Evolutionary conservation across 2,329 filamentous ascomycete species (phyloP).

Genomic region (Lecanoromycetidae sp.): DNA sequence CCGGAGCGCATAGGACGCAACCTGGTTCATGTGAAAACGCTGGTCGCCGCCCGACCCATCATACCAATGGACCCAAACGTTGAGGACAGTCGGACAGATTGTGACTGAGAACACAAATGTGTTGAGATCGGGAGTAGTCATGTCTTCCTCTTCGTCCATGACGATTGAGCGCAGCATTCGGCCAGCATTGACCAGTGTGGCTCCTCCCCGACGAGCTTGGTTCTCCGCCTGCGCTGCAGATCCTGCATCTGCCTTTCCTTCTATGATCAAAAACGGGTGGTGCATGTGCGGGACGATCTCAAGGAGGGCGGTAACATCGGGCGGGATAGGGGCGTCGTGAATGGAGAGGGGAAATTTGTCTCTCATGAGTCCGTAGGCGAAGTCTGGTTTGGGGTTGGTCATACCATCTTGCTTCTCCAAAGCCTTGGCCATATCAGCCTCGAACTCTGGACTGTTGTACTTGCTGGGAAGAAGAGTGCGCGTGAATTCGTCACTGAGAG

Average conservation of each 20-base stretch:
- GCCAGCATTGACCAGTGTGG: not conserved
- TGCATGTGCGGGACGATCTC: not conserved
- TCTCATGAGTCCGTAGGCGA: not conserved
- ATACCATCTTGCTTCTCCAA: conserved; percentile 3
- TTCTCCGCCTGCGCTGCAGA: conserved; percentile 3
- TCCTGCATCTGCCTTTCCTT: conserved; percentile 5
- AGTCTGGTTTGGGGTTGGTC: conserved; percentile 9
- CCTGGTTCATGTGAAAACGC: conserved; percentile 4
- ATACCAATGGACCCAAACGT: conserved; percentile 7
- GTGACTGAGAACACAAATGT: conserved; percentile 18
- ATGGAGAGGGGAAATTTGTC: not conserved
- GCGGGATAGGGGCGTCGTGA: not conserved
- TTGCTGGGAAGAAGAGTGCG: not conserved
- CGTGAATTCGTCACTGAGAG: not conserved
- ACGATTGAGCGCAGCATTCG: not conserved
- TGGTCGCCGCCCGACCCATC: not conserved
- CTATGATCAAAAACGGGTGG: conserved; percentile 1
- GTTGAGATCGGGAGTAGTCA: not conserved
- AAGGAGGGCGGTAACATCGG: not conserved
- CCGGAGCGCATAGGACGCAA: not conserved
- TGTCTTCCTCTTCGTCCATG: not conserved
- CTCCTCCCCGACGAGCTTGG: conserved; percentile 7
- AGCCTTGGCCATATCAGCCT: not conserved
- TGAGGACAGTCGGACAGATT: not conserved
- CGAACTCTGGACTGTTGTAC: not conserved